These are phyloP conservation scores for Raphanus raphanistrum DNA, from an alignment of 345 rosid genomes.

Conservation along the genomic window DNA sequence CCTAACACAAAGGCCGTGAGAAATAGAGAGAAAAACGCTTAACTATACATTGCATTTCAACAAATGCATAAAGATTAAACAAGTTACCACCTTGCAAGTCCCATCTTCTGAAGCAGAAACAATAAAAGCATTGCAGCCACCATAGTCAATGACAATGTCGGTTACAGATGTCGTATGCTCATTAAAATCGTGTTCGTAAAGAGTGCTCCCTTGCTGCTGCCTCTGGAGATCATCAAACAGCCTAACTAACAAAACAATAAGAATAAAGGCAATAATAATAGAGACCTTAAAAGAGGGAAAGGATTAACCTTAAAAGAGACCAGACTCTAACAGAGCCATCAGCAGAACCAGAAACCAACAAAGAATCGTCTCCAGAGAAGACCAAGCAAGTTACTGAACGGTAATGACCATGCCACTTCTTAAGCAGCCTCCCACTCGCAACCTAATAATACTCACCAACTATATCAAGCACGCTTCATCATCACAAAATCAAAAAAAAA, in stretches of 20 bases:
- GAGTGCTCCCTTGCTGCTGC: slow-evolving; percentile 57
- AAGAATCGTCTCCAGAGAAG: slow-evolving; percentile 72
- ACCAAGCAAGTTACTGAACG: slow-evolving; percentile 70
- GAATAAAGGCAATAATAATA: background rate
- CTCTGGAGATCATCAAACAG: slow-evolving; percentile 64
- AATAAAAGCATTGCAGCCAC: slow-evolving; percentile 72
- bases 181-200: slow-evolving; percentile 57
- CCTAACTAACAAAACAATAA: slow-evolving; percentile 50
- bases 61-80: background rate
- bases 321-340: slow-evolving; percentile 81
- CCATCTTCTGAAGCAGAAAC: slow-evolving; percentile 83
- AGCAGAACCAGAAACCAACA: slow-evolving; percentile 78
- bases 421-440: slow-evolving; percentile 68
- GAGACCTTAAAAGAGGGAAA: background rate
- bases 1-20: slow-evolving; percentile 40
- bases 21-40: background rate
- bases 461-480: background rate
- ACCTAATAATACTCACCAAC: slow-evolving; percentile 50
- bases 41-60: background rate
- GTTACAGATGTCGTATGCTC: slow-evolving; percentile 63
- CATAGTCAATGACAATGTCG: slow-evolving; percentile 62
- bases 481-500: background rate
- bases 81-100: slow-evolving; percentile 68
- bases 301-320: slow-evolving; percentile 64
- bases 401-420: slow-evolving; percentile 83